Conservation (phyloP, 345 rosid species). For the Aquilaria yunnanensis region DNA sequence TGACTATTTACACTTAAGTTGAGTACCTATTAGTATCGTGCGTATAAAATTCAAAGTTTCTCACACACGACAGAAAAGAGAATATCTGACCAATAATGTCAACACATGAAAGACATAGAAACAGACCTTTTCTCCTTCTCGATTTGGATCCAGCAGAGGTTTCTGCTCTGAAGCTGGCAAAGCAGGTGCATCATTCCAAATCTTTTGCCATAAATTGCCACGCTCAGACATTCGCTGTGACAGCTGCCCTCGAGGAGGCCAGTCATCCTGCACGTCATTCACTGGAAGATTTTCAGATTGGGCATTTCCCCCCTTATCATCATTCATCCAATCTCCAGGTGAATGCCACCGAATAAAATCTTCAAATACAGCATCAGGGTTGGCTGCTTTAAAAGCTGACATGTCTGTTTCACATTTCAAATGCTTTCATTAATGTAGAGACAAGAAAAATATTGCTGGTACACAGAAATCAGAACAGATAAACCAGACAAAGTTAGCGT, state of each 20-base stretch:
- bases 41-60: too few species aligned
- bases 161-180: constrained; percentile 80
- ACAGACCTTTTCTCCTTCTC: constrained; percentile 92
- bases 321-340: constrained; percentile 87
- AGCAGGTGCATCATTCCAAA: constrained; percentile 83
- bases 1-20: not conserved
- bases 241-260: constrained; percentile 95
- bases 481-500: not conserved
- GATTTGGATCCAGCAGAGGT: constrained; percentile 76
- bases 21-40: too few species aligned
- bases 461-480: constrained; percentile 1
- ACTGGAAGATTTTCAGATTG: constrained; percentile 28
- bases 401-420: constrained; percentile 49
- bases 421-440: constrained; percentile 5
- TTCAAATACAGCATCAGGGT: constrained; percentile 87
- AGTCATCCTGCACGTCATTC: constrained; percentile 34
- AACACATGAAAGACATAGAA: constrained; percentile 1
- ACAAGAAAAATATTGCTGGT: constrained; percentile 10
- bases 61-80: too few species aligned
- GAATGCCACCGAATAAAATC: constrained; percentile 99
- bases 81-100: too few species aligned
- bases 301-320: constrained; percentile 31
- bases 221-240: constrained; percentile 87
- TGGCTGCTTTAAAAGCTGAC: constrained; percentile 99
- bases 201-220: constrained; percentile 85